A percentile compares a stretch with the other conserved stretches of the same genome.
phyloP scores from a whole-genome alignment of 176 grass and related monocot species.

The Hordeum vulgare region MorexV3_pseudomolecules_assembly NC_058518.1:452373957-452374456 shows the following conservation, averaged over 20 bases:
- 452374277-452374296: slow-evolving; percentile 90
- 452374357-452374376: slow-evolving; percentile 16
- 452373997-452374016: slow-evolving; percentile 23
- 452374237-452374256: slow-evolving; percentile 29
- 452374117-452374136: slow-evolving; percentile 99
- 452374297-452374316: slow-evolving; percentile 93
- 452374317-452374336: slow-evolving; percentile 81
- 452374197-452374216: slow-evolving; percentile 13
- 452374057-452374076: slow-evolving; percentile 98
- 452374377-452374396: not conserved
- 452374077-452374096: slow-evolving; percentile 96
- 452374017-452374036: slow-evolving; percentile 97
- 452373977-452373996: not conserved
- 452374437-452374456: not conserved
- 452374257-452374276: slow-evolving; percentile 37
- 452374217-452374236: not conserved
- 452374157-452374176: slow-evolving; percentile 59
- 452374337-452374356: slow-evolving; percentile 98
- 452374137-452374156: slow-evolving; percentile 84
- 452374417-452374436: not conserved
- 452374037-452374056: slow-evolving; percentile 98
- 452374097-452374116: slow-evolving; percentile 65
- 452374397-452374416: not conserved
- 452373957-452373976: not conserved
- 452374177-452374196: slow-evolving; percentile 29